Base-by-base conservation (phyloP, 306 rosid genomes). In the Fagus crenata region DNA sequence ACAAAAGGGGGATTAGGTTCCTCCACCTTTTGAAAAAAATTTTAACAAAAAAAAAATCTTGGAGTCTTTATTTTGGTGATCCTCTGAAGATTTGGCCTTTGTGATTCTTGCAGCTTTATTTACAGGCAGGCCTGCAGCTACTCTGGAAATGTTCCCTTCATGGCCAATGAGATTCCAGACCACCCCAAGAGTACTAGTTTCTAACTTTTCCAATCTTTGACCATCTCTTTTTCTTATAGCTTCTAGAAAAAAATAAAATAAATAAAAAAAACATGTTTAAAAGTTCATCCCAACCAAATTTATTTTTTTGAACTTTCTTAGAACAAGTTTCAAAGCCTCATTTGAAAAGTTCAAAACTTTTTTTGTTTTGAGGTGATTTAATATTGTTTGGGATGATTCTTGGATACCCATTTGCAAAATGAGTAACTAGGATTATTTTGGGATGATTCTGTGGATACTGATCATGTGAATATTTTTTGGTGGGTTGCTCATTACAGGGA, bases 91-190 rank as follows among this genome's bases (percentile, higher is more conserved):
- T 86, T 83, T 85, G 75, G 56, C 80, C 83, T 86, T 87, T 81
- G 82, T 85, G 86, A 86, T 84, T 81, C 81, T 82, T 85, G 86
- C 97, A 90, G 96, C 93, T 86, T 90, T 92, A 78, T 87, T 81
- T 81, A 83, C 89, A 82, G 87, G 88, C 37, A 92, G 88, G 80
- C 96, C 98, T 85, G 93, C 99, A 58, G 92, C 97, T 71, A 95
- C 99, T 80, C 96, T 95, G 82, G 99, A 96, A 83, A 96, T 96
- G 93, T 96, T 96, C 84, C 99, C 99, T 82, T 89, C 99, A 33
- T 92, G 99, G 98, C 99, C 99, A 86, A 89, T 91, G 80, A 90
- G 96, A 86, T 88, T 84, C 76, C 98, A 90, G 33, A 96, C 87
- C 73, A 82, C 91, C 72, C 83, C 94, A 74, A 78, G 84, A 82